A percentile compares a stretch with the other conserved stretches of the same genome.
These are phyloP conservation scores for Ascochyta lentis DNA, from an alignment of 2,329 filamentous ascomycete genomes.

Conservation along the genomic window DNA sequence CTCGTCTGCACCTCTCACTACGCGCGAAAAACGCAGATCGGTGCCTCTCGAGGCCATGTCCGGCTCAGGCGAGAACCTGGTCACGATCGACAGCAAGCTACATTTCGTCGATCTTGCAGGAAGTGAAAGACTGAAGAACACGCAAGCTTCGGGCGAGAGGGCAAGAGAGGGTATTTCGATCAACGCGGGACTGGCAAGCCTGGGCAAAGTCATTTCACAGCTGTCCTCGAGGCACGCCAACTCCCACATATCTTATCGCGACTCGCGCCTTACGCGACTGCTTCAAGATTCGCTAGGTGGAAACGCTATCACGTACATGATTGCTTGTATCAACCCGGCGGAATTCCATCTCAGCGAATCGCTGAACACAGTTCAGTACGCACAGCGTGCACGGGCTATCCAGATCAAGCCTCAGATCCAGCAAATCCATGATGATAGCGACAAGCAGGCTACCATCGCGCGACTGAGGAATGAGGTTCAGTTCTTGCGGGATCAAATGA, in stretches of 20 bases:
- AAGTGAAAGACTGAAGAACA: constrained; percentile 96
- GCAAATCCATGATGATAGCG: constrained; percentile 83
- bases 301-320: constrained; percentile 99
- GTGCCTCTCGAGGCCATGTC: constrained; percentile 83
- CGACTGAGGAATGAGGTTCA: constrained; percentile 91
- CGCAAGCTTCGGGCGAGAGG: constrained; percentile 89
- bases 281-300: constrained; percentile 96
- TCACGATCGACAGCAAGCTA: constrained; percentile 96
- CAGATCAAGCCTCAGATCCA: constrained; percentile 98
- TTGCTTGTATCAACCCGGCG: constrained; percentile 94
- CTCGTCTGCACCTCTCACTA: constrained; percentile 57
- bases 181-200: constrained; percentile 90
- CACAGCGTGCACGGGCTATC: constrained; percentile 92
- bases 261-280: constrained; percentile 94
- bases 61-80: constrained; percentile 61
- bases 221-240: constrained; percentile 87
- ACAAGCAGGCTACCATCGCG: constrained; percentile 94
- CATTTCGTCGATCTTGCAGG: constrained; percentile 98
- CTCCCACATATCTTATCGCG: constrained; percentile 94
- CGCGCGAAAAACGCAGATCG: constrained; percentile 82
- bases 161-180: constrained; percentile 98
- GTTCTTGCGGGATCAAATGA: constrained; percentile 92
- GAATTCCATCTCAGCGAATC: constrained; percentile 98
- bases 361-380: constrained; percentile 94
- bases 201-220: constrained; percentile 98